These are phyloP conservation scores for Melampsora larici-populina DNA, from an alignment of 1,284 basidiomycete genomes.

Conservation along the genomic window DNA sequence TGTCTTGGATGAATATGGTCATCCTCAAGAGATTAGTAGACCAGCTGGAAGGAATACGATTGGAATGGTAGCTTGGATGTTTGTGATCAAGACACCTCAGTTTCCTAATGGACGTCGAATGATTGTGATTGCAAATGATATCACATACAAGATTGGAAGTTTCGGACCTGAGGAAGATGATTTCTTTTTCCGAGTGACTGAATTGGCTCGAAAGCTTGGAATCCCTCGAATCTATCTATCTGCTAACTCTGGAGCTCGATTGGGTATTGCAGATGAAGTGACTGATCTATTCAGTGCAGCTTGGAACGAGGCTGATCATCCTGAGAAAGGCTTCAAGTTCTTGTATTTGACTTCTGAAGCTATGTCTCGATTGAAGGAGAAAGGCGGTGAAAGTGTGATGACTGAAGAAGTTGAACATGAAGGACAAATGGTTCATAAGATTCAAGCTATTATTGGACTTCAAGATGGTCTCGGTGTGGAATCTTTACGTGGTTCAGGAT, in stretches of 20 bases:
- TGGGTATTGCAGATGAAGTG: slow-evolving; percentile 91
- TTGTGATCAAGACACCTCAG: slow-evolving; percentile 88
- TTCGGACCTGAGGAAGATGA: slow-evolving; percentile 95
- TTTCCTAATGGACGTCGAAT: slow-evolving; percentile 81
- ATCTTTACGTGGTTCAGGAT: slow-evolving; percentile 88
- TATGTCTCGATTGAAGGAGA: slow-evolving; percentile 63
- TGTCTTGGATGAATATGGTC: slow-evolving; percentile 87
- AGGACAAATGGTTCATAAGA: slow-evolving; percentile 84
- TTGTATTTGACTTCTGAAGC: slow-evolving; percentile 69
- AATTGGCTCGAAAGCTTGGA: slow-evolving; percentile 82
- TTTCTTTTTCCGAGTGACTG: slow-evolving; percentile 91
- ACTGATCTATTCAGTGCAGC: slow-evolving; percentile 84
- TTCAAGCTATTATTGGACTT: slow-evolving; percentile 92
- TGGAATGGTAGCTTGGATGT: slow-evolving; percentile 99
- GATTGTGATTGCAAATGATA: slow-evolving; percentile 94
- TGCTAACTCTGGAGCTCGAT: slow-evolving; percentile 95
- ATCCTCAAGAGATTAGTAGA: slow-evolving; percentile 82
- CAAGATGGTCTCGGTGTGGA: slow-evolving; percentile 98
- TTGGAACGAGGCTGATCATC: slow-evolving; percentile 75
- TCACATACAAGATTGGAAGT: slow-evolving; percentile 97
- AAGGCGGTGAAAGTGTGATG: slow-evolving; percentile 66
- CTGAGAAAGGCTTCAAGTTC: slow-evolving; percentile 95
- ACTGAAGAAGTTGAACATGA: slow-evolving; percentile 79
- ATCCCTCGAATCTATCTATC: slow-evolving; percentile 94
- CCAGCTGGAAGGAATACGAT: slow-evolving; percentile 89